Evolutionary conservation across 2,329 filamentous ascomycete genomes (phyloP), one percentile per base, ranked within the genome.

Genomic region (Metarhizium rileyi): DNA sequence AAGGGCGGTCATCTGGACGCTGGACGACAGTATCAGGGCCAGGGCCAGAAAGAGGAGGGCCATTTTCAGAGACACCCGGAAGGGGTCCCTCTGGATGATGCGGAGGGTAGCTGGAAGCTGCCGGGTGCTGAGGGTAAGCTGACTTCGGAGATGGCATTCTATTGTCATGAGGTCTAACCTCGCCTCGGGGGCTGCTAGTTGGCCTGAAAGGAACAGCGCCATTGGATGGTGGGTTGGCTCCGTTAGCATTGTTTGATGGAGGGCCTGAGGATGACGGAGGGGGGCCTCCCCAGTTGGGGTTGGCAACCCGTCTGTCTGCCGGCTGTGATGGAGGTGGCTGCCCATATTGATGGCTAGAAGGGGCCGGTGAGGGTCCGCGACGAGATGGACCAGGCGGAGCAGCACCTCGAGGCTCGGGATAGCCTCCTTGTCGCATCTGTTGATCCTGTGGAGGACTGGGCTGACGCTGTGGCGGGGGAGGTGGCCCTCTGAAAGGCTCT

Each of bases 101-200:
- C 57, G 85, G 75, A 62, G 88, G 94, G 45, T 66, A 59, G 10
- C 68, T 61, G 16, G 65, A 61, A 12, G 65, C 64, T 8, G 74
- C 70, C 55, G 84, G 86, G 54, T 87, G 87, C 60, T 90, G 87
- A 5, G 86, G 83, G 61, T 93, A 95, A 7, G 81, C 83, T 36
- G 88, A 86, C 61, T 90, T 90, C 52, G 90, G 90, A n/a, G 91
- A 96, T n/a, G 87, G 81, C 68, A 90, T 86, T 52, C 87, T 83
- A 62, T 85, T 88, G 56, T 95, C 90, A 56, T 91, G 80, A 55
- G 93, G 77, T 28, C 90, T 81, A 44, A 90, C 83, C 56, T 96
- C 91, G 46, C 86, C 81, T n/a, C 87, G 81, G 52, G 90, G 87
- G 64, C 87, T 94, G 59, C 82, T 82, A 27, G 83, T 80, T 50